Evolutionary conservation across 495 filamentous ascomycete species (phyloP), one percentile per base, ranked within the genome.

Genomic region (Daldinia loculata): DNA sequence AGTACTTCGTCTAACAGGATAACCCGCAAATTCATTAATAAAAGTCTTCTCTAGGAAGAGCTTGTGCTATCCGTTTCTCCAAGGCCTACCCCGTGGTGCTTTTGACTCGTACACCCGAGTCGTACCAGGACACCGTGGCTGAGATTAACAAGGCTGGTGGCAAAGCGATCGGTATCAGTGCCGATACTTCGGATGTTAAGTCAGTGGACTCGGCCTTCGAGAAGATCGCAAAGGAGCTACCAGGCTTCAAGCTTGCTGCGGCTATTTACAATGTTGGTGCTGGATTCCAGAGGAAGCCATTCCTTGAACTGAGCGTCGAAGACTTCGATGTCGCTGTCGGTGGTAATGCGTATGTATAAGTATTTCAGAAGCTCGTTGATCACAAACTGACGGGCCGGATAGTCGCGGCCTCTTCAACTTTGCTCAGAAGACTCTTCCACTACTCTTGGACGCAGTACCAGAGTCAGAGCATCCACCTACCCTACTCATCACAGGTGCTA

Each of bases 401-500:
- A 92, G 90, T 51, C 84, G 84, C 48, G 94, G 93, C 15, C 90
- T 89, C 50, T 94, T 93, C 81, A 82, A 89, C 79, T 97, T 97
- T 79, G 87, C 92, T 15, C 87, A 95, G 77, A 81, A 84, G 6
- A 82, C 87, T 1, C 80, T 98, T 0, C 94, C 94, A 1, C 83
- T 91, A 8, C 86, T 97, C 19, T 86, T 93, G 24, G 79, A 79
- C 0, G 69, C 82, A 29, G 87, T 88, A 17, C 78, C 83, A 5
- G 63, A 71, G 48, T 81, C 84, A 19, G 72, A 80, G 38, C 70
- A 93, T 74, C 93, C 92, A 4, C 92, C 94, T 0, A 89, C 91
- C 2, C 83, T 98, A 36, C 91, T 97, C 77, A 90, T 97, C 80
- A 97, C 95, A 0, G 92, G 93, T 38, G 93, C 94, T 0, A 97